phyloP scores from a whole-genome alignment of 257 asterid species.

The Leptodermis oblonga region DNA sequence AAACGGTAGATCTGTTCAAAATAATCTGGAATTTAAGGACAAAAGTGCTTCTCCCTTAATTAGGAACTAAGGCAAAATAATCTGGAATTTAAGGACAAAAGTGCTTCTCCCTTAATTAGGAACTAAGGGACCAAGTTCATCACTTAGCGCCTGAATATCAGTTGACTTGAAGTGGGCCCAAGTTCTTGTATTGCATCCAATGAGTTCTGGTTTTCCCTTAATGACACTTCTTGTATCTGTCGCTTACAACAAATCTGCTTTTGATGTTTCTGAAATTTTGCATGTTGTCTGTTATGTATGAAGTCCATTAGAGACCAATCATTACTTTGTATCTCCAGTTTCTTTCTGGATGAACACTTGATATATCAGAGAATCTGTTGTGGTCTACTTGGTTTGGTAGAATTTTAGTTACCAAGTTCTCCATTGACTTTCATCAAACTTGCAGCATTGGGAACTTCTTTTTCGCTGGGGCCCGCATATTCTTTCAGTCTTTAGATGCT shows the following conservation, averaged over 20 bases:
- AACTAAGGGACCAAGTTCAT: background rate
- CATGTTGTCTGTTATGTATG: background rate
- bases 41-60: too few species aligned
- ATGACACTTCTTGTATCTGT: background rate
- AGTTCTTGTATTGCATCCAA: background rate
- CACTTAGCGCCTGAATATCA: background rate
- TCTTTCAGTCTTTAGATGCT: constrained; percentile 96
- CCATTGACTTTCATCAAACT: constrained; percentile 28
- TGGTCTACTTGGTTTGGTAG: background rate
- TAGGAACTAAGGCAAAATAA: too few species aligned
- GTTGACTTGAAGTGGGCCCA: background rate
- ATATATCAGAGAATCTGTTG: background rate
- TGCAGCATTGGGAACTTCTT: constrained; percentile 97
- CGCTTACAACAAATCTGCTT: background rate
- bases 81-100: too few species aligned
- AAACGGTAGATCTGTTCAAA: background rate
- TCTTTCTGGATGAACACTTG: background rate
- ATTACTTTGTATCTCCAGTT: background rate
- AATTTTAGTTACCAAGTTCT: background rate
- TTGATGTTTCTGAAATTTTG: background rate
- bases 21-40: too few species aligned
- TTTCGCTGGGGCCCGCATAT: constrained; percentile 96
- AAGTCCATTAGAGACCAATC: background rate
- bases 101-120: background rate
- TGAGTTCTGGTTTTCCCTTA: background rate